These are phyloP conservation scores for Hansenula sp. DNA, from an alignment of 1,139 yeast genomes.

Conservation along the genomic window DNA sequence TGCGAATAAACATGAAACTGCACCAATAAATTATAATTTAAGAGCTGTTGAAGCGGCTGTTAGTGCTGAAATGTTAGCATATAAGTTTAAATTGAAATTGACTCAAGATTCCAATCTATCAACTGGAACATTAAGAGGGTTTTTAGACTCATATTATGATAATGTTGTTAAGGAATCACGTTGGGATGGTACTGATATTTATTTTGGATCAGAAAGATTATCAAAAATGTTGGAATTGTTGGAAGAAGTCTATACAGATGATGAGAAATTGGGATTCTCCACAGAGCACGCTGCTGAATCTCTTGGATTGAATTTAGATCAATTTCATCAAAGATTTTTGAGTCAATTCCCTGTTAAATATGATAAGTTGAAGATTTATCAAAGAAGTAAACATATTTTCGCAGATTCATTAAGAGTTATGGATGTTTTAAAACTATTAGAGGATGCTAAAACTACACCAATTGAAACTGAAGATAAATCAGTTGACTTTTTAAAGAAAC, in stretches of 20 bases:
- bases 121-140: constrained; percentile 65
- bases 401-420: constrained; percentile 62
- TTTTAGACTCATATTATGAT: constrained; percentile 49
- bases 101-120: constrained; percentile 52
- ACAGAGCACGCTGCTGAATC: constrained; percentile 45
- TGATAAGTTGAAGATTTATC: constrained; percentile 50
- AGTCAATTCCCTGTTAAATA: constrained; percentile 55
- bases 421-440: constrained; percentile 42
- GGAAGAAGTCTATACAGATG: constrained; percentile 32
- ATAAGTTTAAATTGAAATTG: constrained; percentile 39
- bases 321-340: constrained; percentile 43
- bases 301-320: constrained; percentile 40
- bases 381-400: constrained; percentile 61
- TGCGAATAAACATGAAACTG: constrained; percentile 67
- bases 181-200: constrained; percentile 48
- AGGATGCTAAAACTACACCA: constrained; percentile 5
- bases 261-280: constrained; percentile 44
- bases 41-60: constrained; percentile 68
- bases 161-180: constrained; percentile 27
- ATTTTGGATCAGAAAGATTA: constrained; percentile 41
- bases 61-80: constrained; percentile 57
- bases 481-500: constrained; percentile 29
- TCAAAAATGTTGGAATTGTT: constrained; percentile 38
- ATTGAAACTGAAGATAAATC: constrained; percentile 21
- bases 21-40: constrained; percentile 64